Percentiles rank a stretch among this genome's conserved stretches.
Conservation (phyloP, 2,329 filamentous ascomycete species). For the Stemphylium lycopersici region DNA sequence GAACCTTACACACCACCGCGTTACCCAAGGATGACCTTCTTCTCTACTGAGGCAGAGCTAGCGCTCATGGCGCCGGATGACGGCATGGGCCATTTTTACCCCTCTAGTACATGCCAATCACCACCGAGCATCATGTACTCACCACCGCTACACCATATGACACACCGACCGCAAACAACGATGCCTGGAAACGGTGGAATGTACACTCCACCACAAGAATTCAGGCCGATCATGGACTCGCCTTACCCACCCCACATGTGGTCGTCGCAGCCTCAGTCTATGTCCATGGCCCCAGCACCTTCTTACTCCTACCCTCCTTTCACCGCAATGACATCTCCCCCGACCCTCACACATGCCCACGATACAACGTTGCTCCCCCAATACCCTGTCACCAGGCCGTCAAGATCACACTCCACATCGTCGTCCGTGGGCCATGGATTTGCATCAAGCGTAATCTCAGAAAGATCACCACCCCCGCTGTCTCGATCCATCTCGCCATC, state of each 20-base stretch:
- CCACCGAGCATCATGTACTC: slow-evolving; percentile 49
- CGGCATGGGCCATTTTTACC: slow-evolving; percentile 43
- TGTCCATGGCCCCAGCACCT: slow-evolving; percentile 37
- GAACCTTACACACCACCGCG: slow-evolving; percentile 3
- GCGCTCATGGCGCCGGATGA: slow-evolving; percentile 45
- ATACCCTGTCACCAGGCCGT: slow-evolving; percentile 28
- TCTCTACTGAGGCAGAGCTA: slow-evolving; percentile 46
- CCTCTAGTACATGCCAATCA: slow-evolving; percentile 46
- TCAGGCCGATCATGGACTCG: slow-evolving; percentile 39
- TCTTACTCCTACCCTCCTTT: slow-evolving; percentile 46
- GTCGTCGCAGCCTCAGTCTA: slow-evolving; percentile 38
- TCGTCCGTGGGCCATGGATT: slow-evolving; percentile 38
- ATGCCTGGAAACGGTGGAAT: slow-evolving; percentile 34
- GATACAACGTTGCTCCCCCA: slow-evolving; percentile 35
- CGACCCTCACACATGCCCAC: slow-evolving; percentile 31
- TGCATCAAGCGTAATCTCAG: slow-evolving; percentile 30
- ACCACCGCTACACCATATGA: slow-evolving; percentile 43
- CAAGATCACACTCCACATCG: slow-evolving; percentile 45
- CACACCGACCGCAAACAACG: slow-evolving; percentile 30
- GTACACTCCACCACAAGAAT: slow-evolving; percentile 39
- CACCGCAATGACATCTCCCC: slow-evolving; percentile 31
- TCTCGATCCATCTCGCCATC: slow-evolving; percentile 50
- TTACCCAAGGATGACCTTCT: slow-evolving; percentile 42
- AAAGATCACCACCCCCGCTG: slow-evolving; percentile 39
- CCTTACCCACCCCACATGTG: slow-evolving; percentile 44